Evolutionary conservation across 495 filamentous ascomycete genomes (phyloP).

Genomic region (Penicillium bialowiezense): DNA sequence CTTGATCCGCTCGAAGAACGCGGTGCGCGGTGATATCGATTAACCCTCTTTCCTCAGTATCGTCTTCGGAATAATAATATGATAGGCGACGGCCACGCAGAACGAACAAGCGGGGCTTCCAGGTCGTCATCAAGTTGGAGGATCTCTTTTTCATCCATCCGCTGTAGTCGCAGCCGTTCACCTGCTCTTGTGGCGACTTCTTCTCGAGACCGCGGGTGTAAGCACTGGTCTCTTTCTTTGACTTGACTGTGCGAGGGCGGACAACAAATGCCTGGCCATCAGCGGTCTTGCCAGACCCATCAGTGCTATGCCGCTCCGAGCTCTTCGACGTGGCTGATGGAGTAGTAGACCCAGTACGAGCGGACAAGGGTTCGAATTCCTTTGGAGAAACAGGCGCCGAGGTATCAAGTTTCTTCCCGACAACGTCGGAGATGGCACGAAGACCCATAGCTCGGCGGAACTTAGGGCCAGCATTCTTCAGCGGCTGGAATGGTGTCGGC

Average conservation of each 20-base stretch:
- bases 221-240: constrained; percentile 92
- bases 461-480: constrained; percentile 45
- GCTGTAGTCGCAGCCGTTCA: constrained; percentile 83
- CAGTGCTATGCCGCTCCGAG: constrained; percentile 69
- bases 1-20: constrained; percentile 91
- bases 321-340: constrained; percentile 76
- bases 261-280: constrained; percentile 51
- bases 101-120: constrained; percentile 94
- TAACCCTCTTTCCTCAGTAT: constrained; percentile 87
- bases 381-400: constrained; percentile 55
- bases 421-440: constrained; percentile 76
- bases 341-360: constrained; percentile 79
- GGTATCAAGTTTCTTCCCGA: constrained; percentile 31
- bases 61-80: constrained; percentile 93
- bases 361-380: constrained; percentile 67
- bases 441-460: constrained; percentile 60
- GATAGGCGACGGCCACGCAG: constrained; percentile 86
- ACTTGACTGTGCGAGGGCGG: constrained; percentile 55
- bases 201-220: constrained; percentile 85
- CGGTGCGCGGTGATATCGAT: constrained; percentile 98
- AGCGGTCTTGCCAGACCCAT: constrained; percentile 59
- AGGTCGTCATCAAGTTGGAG: constrained; percentile 90
- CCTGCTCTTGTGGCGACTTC: constrained; percentile 79
- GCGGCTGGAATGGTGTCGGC: constrained; percentile 39
- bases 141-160: constrained; percentile 99